Evolutionary conservation across 2,329 filamentous ascomycete genomes (phyloP).

Genomic region (Beauveria australis): DNA sequence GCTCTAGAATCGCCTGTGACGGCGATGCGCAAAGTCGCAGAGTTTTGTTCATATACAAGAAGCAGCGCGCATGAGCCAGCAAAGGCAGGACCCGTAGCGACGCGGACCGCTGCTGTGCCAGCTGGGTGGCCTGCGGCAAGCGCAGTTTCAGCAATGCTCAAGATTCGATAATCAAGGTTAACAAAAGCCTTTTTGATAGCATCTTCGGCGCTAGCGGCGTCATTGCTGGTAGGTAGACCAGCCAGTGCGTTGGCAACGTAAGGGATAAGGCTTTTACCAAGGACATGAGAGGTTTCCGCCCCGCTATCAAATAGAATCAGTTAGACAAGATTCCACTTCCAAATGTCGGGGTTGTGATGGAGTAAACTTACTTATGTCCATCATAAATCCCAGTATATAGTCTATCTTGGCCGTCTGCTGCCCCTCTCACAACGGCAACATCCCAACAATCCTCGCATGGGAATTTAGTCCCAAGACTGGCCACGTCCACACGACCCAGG

Average conservation of each 20-base stretch:
- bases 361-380: not conserved
- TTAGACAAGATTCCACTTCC: too few species aligned
- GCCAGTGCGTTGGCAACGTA: not conserved
- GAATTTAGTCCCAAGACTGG: not conserved
- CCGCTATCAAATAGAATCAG: not conserved
- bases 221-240: not conserved
- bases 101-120: not conserved
- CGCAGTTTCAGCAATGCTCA: not conserved
- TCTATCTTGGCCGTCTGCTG: not conserved
- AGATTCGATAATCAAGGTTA: not conserved
- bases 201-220: not conserved
- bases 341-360: too few species aligned
- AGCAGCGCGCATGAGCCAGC: slow-evolving; percentile 3
- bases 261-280: not conserved
- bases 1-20: not conserved
- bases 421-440: not conserved
- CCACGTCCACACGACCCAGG: slow-evolving; percentile 1
- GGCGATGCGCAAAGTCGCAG: not conserved
- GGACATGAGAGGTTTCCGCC: not conserved
- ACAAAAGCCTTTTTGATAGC: not conserved
- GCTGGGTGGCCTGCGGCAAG: not conserved
- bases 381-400: slow-evolving; percentile 2
- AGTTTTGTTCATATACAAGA: not conserved
- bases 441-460: slow-evolving; percentile 2
- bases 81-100: not conserved